A percentile compares a stretch with the other conserved stretches of the same genome.
Conservation (phyloP, 2,329 filamentous ascomycete genomes). For the Orbilia oligospora region DNA sequence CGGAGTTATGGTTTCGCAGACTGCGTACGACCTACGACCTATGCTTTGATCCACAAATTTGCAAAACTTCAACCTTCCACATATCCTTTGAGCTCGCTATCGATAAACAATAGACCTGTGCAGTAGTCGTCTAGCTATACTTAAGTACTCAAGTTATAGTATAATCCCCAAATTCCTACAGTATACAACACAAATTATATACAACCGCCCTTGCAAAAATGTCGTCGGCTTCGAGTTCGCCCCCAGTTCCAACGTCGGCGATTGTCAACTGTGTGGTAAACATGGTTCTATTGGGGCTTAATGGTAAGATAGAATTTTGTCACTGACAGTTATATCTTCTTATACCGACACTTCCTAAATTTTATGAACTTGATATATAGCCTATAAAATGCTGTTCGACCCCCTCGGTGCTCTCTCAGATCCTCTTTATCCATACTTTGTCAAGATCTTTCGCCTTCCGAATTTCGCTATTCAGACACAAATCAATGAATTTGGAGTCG, state of each 20-base stretch:
- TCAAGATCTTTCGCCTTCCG: constrained; percentile 53
- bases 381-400: constrained; percentile 58
- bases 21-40: not conserved
- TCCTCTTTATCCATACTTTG: constrained; percentile 51
- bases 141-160: too few species aligned
- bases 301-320: constrained; percentile 22
- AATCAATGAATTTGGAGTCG: constrained; percentile 27
- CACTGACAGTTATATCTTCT: not conserved
- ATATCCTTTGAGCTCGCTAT: not conserved
- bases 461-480: constrained; percentile 48
- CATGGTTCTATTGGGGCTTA: constrained; percentile 44
- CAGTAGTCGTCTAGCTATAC: too few species aligned
- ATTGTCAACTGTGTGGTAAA: constrained; percentile 58
- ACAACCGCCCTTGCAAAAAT: constrained; percentile 27
- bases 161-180: too few species aligned
- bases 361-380: constrained; percentile 1
- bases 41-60: not conserved
- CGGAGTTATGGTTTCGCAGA: not conserved
- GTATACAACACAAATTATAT: constrained; percentile 18
- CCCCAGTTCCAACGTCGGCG: constrained; percentile 53
- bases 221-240: constrained; percentile 23
- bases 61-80: not conserved
- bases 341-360: not conserved
- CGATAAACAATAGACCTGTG: too few species aligned
- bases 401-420: constrained; percentile 44